A percentile compares a stretch with the other conserved stretches of the same genome.
Evolutionary conservation across 306 rosid genomes (phyloP).

Genomic region (Vicia faba): DNA sequence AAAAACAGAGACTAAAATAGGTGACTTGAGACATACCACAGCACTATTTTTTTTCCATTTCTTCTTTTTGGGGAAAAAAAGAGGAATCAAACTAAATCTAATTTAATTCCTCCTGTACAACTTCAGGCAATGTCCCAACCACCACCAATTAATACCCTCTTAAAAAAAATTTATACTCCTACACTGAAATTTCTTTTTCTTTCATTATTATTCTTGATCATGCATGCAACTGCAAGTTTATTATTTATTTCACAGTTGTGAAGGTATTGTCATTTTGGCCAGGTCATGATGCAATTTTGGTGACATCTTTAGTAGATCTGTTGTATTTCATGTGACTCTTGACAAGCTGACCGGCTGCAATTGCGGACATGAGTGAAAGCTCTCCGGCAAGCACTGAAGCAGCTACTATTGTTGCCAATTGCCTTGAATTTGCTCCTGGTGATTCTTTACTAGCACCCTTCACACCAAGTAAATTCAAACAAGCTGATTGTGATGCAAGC

Average conservation of each 20-base stretch:
- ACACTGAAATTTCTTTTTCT: neutral
- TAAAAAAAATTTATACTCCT: conserved; percentile 10
- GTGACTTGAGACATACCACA: too few species aligned
- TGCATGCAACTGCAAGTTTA: too few species aligned
- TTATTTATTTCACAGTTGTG: neutral
- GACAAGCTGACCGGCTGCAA: conserved; percentile 91
- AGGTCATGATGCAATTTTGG: conserved; percentile 47
- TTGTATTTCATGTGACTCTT: conserved; percentile 94
- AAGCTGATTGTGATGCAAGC: conserved; percentile 89
- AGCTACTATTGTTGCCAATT: conserved; percentile 71
- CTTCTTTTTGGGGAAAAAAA: neutral
- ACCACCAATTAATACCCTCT: conserved; percentile 11
- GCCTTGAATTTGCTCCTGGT: conserved; percentile 76
- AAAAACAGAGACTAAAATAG: too few species aligned
- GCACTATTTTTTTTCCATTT: too few species aligned
- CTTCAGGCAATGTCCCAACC: conserved; percentile 12
- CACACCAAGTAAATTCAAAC: conserved; percentile 83
- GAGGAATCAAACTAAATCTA: conserved; percentile 16
- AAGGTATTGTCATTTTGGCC: neutral
- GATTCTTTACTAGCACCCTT: conserved; percentile 83
- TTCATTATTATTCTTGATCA: neutral
- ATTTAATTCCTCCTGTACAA: conserved; percentile 38
- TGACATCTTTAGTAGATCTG: conserved; percentile 69
- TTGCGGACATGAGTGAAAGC: conserved; percentile 92
- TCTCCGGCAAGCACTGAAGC: conserved; percentile 93